phyloP scores from a whole-genome alignment of 305 asterid species.

The Fraxinus angustifolia region DNA sequence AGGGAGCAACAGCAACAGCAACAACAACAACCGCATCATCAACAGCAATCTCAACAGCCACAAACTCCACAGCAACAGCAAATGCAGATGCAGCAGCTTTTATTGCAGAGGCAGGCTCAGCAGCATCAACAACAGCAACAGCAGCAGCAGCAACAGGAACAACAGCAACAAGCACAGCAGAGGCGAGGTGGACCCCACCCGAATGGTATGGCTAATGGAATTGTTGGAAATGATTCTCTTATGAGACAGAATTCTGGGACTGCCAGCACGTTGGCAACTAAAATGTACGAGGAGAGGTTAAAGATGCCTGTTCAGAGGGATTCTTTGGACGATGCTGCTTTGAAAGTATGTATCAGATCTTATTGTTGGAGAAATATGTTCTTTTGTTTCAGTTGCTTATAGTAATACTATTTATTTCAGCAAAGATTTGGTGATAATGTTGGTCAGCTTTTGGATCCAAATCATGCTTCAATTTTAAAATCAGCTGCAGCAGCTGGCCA shows the following conservation, averaged over 20 bases:
- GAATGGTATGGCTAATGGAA: slow-evolving; percentile 75
- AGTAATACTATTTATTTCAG: slow-evolving; percentile 39
- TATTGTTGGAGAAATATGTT: not conserved
- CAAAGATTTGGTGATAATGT: slow-evolving; percentile 86
- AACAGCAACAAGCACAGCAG: slow-evolving; percentile 50
- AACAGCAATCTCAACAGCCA: slow-evolving; percentile 67
- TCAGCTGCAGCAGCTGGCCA: slow-evolving; percentile 82
- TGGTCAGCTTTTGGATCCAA: slow-evolving; percentile 74
- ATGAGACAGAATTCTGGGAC: slow-evolving; percentile 85
- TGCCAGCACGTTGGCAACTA: slow-evolving; percentile 77
- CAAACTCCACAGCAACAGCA: slow-evolving; percentile 57
- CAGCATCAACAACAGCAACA: slow-evolving; percentile 56
- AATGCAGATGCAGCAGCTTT: slow-evolving; percentile 51
- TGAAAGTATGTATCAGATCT: slow-evolving; percentile 53
- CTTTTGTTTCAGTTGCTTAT: slow-evolving; percentile 19
- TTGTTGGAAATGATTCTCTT: slow-evolving; percentile 71
- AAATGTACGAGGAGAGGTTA: slow-evolving; percentile 87
- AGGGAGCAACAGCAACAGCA: slow-evolving; percentile 94
- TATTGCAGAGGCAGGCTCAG: slow-evolving; percentile 12
- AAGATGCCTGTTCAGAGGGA: slow-evolving; percentile 80
- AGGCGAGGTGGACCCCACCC: slow-evolving; percentile 72
- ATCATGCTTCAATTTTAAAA: slow-evolving; percentile 86
- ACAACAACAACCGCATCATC: slow-evolving; percentile 56
- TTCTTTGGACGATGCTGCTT: slow-evolving; percentile 78
- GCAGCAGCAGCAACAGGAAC: slow-evolving; percentile 52